These are phyloP conservation scores for Alternaria infectoria DNA, from an alignment of 2,329 filamentous ascomycete species.

Conservation along the genomic window DNA sequence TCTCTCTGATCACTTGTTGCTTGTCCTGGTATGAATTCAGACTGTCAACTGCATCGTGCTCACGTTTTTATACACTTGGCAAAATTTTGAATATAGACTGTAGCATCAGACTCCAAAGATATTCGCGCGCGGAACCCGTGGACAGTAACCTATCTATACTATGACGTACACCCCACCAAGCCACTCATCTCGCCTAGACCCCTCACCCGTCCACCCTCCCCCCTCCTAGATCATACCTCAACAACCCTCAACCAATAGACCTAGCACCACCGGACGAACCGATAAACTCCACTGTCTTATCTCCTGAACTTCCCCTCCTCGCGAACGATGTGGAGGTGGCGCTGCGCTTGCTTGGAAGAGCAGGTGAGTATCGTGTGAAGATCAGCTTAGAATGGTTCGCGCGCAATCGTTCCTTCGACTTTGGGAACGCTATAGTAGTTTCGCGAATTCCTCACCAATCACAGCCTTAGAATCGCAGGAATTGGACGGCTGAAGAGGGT, in stretches of 20 bases:
- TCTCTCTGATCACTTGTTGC: too few species aligned
- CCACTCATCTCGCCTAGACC: conserved; percentile 19
- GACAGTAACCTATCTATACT: too few species aligned
- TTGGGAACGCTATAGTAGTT: background rate
- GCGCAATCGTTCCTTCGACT: background rate
- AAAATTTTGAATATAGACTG: too few species aligned
- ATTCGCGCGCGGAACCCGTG: too few species aligned
- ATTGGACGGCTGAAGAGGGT: conserved; percentile 6
- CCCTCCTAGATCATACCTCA: conserved; percentile 2
- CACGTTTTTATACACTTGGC: too few species aligned
- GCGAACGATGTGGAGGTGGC: background rate
- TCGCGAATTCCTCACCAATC: background rate
- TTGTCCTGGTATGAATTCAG: too few species aligned
- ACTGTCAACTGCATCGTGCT: too few species aligned
- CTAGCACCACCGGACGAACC: background rate
- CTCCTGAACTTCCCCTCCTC: too few species aligned
- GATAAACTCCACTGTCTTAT: background rate
- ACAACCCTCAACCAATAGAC: background rate
- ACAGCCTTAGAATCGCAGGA: too few species aligned
- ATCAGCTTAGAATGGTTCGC: background rate
- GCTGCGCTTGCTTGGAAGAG: background rate
- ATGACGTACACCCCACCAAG: conserved; percentile 22
- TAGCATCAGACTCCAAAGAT: too few species aligned
- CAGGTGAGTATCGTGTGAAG: background rate
- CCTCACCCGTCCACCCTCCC: background rate